Percentiles rank a stretch among this genome's conserved stretches.
Evolutionary conservation across 805 yeast species (phyloP).

Genomic region (Starmerella stigmatis): DNA sequence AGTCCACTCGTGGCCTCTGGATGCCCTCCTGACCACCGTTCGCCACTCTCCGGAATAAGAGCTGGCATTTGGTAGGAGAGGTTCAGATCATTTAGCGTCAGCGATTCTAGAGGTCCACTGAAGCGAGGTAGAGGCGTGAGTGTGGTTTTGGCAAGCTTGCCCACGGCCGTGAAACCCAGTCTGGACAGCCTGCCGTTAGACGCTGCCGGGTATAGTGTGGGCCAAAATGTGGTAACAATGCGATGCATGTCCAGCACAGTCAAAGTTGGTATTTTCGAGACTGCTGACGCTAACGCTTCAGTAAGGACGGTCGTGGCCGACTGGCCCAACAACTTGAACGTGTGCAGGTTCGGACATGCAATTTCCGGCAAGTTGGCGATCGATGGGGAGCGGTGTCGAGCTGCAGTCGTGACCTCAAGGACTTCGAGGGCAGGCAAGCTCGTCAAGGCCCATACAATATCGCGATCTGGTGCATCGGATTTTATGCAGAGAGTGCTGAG

Average conservation of each 20-base stretch:
- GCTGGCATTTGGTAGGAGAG: constrained; percentile 1
- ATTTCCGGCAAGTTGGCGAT: neutral
- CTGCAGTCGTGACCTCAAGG: constrained; percentile 12
- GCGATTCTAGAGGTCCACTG: constrained; percentile 4
- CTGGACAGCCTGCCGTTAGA: constrained; percentile 10
- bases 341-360: constrained; percentile 1
- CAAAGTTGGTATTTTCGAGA: constrained; percentile 9
- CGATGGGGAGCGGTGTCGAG: neutral
- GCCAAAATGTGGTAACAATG: constrained; percentile 13
- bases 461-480: constrained; percentile 15
- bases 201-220: constrained; percentile 9
- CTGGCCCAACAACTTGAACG: constrained; percentile 11
- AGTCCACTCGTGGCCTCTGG: constrained; percentile 4
- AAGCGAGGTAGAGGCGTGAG: constrained; percentile 15
- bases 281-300: constrained; percentile 2
- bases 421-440: constrained; percentile 13
- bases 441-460: constrained; percentile 17
- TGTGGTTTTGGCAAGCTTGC: neutral
- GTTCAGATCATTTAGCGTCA: constrained; percentile 19
- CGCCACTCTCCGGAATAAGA: constrained; percentile 7
- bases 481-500: constrained; percentile 12
- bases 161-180: constrained; percentile 22
- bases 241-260: constrained; percentile 17
- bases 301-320: constrained; percentile 5
- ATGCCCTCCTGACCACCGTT: constrained; percentile 4